Evolutionary conservation across 805 yeast genomes (phyloP), one percentile per base, ranked within the genome.

Genomic region (Teunomyces lycoperdinae): DNA sequence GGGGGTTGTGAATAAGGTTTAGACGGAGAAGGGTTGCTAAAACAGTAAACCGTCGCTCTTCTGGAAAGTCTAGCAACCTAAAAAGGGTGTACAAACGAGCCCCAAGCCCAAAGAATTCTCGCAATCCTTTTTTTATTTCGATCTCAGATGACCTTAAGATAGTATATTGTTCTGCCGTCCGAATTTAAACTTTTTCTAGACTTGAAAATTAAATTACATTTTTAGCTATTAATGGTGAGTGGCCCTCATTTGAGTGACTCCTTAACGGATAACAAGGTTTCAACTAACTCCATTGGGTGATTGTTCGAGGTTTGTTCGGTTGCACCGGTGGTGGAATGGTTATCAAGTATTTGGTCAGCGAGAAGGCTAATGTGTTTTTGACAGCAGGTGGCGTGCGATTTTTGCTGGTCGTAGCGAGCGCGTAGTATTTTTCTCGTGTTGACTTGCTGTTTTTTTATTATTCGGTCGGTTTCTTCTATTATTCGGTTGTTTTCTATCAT

Each of bases 391-490:
- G 29, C 7, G 9, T 36, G 40, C 11, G 24, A 16, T 24, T 39
- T 28, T 10, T 27, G 39, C 16, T 45, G 35, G 14, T 41, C 36
- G 20, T 34, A 13, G 14, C 33, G 45, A 42, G 36, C 41, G 33
- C 46, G 47, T 17, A 34, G 10, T 13, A 46, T 44, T 27, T 42
- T 33, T 16, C 43, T 38, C 17, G 33, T 31, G 33, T 35, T 46
- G 11, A 35, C 45, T 39, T 40, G 44, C 9, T 46, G 52, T 30
- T 41, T 33, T 17, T 36, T 27, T 14, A 49, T 46, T 29, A 49
- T 33, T 11, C 42, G 29, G 29, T 38, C 41, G 30, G 13, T 38
- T n/a, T 38, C 42, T 28, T 46, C 49, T 26, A 45, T 35, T 29
- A 38, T 38, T 26, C 41, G 41, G 14, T 24, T 38, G 28, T 38